A percentile compares a stretch with the other conserved stretches of the same genome.
Evolutionary conservation across 768 basidiomycete species (phyloP).

Genomic region (Leucocoprinus birnbaumii): DNA sequence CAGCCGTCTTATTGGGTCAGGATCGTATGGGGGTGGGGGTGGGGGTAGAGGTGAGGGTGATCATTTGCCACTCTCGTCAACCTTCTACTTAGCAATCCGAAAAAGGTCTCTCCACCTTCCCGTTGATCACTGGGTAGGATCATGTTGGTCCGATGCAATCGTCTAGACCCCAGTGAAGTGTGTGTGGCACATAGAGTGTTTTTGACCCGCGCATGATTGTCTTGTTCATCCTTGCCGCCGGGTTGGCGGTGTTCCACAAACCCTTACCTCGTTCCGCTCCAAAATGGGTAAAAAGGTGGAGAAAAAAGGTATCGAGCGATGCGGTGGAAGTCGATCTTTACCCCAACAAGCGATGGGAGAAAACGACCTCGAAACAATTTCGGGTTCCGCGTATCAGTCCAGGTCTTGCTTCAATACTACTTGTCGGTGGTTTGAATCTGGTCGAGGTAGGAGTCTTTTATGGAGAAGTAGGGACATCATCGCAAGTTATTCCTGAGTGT

Average conservation of each 20-base stretch:
- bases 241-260: background rate
- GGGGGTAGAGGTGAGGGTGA: too few relatives aligned
- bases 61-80: background rate
- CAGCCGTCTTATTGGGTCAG: background rate
- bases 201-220: too few relatives aligned
- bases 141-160: conserved; percentile 6
- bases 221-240: background rate
- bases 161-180: background rate
- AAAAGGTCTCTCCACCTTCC: background rate
- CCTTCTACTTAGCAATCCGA: background rate
- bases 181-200: background rate
- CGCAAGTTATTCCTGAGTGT: too few relatives aligned
- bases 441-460: too few relatives aligned
- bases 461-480: too few relatives aligned
- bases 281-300: background rate
- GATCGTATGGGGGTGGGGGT: background rate
- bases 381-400: too few relatives aligned
- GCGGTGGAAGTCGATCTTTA: background rate
- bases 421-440: too few relatives aligned
- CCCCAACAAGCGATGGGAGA: background rate
- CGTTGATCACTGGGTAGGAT: conserved; percentile 5
- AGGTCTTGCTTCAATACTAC: too few relatives aligned
- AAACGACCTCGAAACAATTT: too few relatives aligned
- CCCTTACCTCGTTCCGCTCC: conserved; percentile 3
- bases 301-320: background rate